Evolutionary conservation across 805 yeast genomes (phyloP).

Genomic region (Blastobotrys mokoenaii): DNA sequence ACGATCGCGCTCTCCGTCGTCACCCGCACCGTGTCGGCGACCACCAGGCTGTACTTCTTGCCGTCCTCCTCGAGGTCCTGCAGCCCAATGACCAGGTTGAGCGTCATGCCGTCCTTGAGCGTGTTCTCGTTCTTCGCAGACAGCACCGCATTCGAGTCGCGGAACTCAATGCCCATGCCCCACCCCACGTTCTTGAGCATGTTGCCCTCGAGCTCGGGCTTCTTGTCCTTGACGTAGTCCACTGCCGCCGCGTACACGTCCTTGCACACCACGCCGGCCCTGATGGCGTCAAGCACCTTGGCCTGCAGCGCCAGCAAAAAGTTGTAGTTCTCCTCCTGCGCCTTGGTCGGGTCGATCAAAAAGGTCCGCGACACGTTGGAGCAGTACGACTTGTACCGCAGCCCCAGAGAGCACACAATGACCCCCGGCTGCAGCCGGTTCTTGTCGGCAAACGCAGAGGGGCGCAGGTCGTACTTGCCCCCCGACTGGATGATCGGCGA

Average conservation of each 20-base stretch:
- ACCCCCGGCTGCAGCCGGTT: conserved; percentile 65
- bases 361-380: conserved; percentile 83
- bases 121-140: conserved; percentile 63
- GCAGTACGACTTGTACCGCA: conserved; percentile 82
- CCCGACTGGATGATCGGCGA: conserved; percentile 88
- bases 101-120: conserved; percentile 63
- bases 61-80: conserved; percentile 47
- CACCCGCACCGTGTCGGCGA: conserved; percentile 76
- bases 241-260: conserved; percentile 57
- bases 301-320: conserved; percentile 63
- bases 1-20: conserved; percentile 52
- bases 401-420: conserved; percentile 73
- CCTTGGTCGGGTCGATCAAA: conserved; percentile 77
- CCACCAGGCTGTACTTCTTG: conserved; percentile 57
- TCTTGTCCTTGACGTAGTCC: conserved; percentile 49
- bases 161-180: conserved; percentile 80
- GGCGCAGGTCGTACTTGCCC: conserved; percentile 72
- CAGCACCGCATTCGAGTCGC: conserved; percentile 68
- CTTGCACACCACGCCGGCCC: conserved; percentile 60
- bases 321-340: conserved; percentile 72
- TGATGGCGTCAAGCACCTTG: conserved; percentile 51
- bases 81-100: conserved; percentile 73
- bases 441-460: conserved; percentile 70
- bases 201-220: conserved; percentile 54
- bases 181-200: conserved; percentile 81